phyloP scores from a whole-genome alignment of 2,329 filamentous ascomycete genomes.

The Phaeophleospora eucalypticola region DNA sequence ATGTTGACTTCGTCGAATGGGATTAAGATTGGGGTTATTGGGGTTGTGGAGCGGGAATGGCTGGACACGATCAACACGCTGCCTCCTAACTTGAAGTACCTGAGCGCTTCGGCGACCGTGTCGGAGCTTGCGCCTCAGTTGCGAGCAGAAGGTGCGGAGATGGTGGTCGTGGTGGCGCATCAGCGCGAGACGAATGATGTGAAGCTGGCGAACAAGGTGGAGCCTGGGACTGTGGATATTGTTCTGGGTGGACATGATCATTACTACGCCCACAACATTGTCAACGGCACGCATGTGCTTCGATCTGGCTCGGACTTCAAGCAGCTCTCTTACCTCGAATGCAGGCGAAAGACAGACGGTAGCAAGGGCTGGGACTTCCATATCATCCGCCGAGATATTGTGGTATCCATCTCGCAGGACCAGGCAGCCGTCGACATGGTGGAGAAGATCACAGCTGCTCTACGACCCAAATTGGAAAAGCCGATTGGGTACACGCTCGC shows the following conservation, averaged over 20 bases:
- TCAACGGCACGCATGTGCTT: slow-evolving; percentile 79
- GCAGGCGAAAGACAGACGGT: slow-evolving; percentile 53
- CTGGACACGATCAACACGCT: slow-evolving; percentile 83
- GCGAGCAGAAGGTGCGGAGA: slow-evolving; percentile 71
- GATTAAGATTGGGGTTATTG: slow-evolving; percentile 79
- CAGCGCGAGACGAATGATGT: slow-evolving; percentile 85
- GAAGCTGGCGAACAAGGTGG: slow-evolving; percentile 70
- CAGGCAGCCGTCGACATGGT: slow-evolving; percentile 59
- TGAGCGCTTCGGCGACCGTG: slow-evolving; percentile 71
- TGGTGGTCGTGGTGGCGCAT: slow-evolving; percentile 78
- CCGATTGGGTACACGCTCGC: slow-evolving; percentile 78
- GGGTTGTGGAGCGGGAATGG: slow-evolving; percentile 82
- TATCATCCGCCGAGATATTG: slow-evolving; percentile 40
- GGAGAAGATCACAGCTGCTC: slow-evolving; percentile 63
- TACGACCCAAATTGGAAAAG: slow-evolving; percentile 74
- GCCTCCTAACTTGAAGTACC: slow-evolving; percentile 77
- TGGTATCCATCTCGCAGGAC: slow-evolving; percentile 64
- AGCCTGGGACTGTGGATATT: slow-evolving; percentile 69
- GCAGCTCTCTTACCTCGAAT: slow-evolving; percentile 83
- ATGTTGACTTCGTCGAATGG: slow-evolving; percentile 79
- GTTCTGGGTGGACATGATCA: slow-evolving; percentile 89
- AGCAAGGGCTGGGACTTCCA: slow-evolving; percentile 64
- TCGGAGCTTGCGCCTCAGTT: slow-evolving; percentile 69
- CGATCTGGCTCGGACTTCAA: slow-evolving; percentile 89
- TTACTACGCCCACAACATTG: slow-evolving; percentile 72